Percentiles rank a stretch among this genome's conserved stretches.
These are phyloP conservation scores for Yamadazyma paraphyllophila DNA, from an alignment of 805 yeast genomes.

Conservation along the genomic window DNA sequence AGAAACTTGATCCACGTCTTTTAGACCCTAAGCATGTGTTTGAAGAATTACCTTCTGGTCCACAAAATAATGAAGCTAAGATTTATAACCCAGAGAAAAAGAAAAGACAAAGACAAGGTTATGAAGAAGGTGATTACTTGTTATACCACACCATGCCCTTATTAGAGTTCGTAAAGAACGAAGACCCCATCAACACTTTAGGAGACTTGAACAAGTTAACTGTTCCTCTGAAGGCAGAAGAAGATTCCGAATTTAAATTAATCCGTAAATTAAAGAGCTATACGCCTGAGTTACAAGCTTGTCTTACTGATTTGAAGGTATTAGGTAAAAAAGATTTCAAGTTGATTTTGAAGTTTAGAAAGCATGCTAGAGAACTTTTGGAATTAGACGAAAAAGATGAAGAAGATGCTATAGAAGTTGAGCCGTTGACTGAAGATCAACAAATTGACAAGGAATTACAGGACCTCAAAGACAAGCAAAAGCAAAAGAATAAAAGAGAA, in stretches of 20 bases:
- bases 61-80: slow-evolving; percentile 83
- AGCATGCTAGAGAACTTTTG: slow-evolving; percentile 73
- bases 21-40: slow-evolving; percentile 91
- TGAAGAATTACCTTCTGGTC: slow-evolving; percentile 75
- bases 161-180: slow-evolving; percentile 76
- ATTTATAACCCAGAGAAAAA: slow-evolving; percentile 93
- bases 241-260: slow-evolving; percentile 59
- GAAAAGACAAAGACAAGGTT: slow-evolving; percentile 90
- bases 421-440: slow-evolving; percentile 80
- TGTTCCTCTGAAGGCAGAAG: slow-evolving; percentile 52
- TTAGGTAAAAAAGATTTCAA: slow-evolving; percentile 94
- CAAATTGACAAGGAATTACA: slow-evolving; percentile 82
- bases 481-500: slow-evolving; percentile 70
- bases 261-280: slow-evolving; percentile 73
- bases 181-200: slow-evolving; percentile 78
- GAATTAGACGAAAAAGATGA: slow-evolving; percentile 61
- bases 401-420: slow-evolving; percentile 58
- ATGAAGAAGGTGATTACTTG: slow-evolving; percentile 86
- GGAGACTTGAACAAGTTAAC: slow-evolving; percentile 71
- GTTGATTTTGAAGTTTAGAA: slow-evolving; percentile 80
- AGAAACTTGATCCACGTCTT: slow-evolving; percentile 87
- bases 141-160: slow-evolving; percentile 69
- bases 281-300: slow-evolving; percentile 73
- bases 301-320: slow-evolving; percentile 88
- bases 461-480: slow-evolving; percentile 67